phyloP scores from a whole-genome alignment of 2,329 filamentous ascomycete species.

The Colletotrichum coccodes region DNA sequence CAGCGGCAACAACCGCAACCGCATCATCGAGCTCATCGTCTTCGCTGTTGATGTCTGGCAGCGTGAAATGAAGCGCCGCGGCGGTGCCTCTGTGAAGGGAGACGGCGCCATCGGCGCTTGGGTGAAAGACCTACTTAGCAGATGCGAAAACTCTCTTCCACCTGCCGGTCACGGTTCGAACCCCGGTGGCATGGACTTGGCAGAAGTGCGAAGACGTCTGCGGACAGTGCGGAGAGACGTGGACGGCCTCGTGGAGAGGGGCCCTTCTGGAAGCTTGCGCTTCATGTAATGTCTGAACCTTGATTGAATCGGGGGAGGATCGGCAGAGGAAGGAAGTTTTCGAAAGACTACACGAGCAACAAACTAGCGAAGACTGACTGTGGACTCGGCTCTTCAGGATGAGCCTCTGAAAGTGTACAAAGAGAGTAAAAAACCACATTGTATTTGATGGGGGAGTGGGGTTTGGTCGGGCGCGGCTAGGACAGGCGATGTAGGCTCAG shows the following conservation, averaged over 20 bases:
- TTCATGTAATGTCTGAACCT: constrained; percentile 50
- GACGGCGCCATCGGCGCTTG: constrained; percentile 51
- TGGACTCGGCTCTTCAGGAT: background rate
- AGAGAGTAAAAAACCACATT: constrained; percentile 16
- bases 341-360: background rate
- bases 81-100: constrained; percentile 50
- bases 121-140: constrained; percentile 60
- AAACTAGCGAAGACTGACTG: constrained; percentile 15
- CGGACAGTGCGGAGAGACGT: constrained; percentile 56
- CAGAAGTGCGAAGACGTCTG: constrained; percentile 54
- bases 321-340: background rate
- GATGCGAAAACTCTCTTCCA: constrained; percentile 59
- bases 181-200: constrained; percentile 55
- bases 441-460: constrained; percentile 22
- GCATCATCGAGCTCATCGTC: constrained; percentile 65
- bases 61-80: constrained; percentile 58
- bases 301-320: background rate
- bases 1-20: constrained; percentile 58
- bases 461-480: constrained; percentile 28
- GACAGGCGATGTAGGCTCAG: constrained; percentile 31
- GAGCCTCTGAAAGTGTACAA: constrained; percentile 20
- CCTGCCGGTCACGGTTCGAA: constrained; percentile 52
- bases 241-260: constrained; percentile 53
- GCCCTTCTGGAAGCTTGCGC: constrained; percentile 54
- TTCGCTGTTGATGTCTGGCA: constrained; percentile 61